Percentiles rank a stretch among this genome's conserved stretches.
Evolutionary conservation across 2,329 filamentous ascomycete species (phyloP).

Genomic region (Clonostachys sp.): DNA sequence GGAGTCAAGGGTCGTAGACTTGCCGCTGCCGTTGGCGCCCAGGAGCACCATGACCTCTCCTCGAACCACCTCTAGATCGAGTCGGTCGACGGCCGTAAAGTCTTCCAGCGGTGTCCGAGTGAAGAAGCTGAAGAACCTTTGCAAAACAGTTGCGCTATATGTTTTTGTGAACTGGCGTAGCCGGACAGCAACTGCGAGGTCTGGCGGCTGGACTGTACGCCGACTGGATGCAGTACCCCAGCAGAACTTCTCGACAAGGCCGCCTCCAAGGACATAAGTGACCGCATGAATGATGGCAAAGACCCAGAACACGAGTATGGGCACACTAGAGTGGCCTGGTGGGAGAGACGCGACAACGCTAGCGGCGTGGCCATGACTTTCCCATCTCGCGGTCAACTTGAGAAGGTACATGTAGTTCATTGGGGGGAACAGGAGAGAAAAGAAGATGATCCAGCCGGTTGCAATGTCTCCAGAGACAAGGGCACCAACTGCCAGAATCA

Average conservation of each 20-base stretch:
- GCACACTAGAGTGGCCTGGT: no score
- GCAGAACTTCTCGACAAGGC: constrained; percentile 21
- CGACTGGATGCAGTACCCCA: constrained; percentile 26
- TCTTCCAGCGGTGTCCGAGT: constrained; percentile 16
- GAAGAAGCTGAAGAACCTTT: constrained; percentile 19
- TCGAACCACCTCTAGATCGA: constrained; percentile 53
- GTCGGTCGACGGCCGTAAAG: constrained; percentile 51
- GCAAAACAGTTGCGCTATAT: constrained; percentile 19
- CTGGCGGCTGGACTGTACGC: constrained; percentile 9
- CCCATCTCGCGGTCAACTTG: no score
- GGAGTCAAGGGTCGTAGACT: constrained; percentile 65
- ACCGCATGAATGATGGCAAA: constrained; percentile 24
- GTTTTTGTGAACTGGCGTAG: constrained; percentile 20
- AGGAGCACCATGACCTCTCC: constrained; percentile 63
- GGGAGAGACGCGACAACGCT: no score
- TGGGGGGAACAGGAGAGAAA: no score
- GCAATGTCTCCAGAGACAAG: constrained; percentile 2
- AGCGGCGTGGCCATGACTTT: no score
- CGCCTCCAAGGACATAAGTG: constrained; percentile 20
- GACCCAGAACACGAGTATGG: constrained; percentile 1
- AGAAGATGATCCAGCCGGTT: no score
- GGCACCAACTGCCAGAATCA: constrained; percentile 14
- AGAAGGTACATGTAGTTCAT: no score
- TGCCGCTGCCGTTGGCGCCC: constrained; percentile 67
- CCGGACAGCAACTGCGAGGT: constrained; percentile 6